Conservation (phyloP, 345 rosid species). For the Ricinus communis region DNA sequence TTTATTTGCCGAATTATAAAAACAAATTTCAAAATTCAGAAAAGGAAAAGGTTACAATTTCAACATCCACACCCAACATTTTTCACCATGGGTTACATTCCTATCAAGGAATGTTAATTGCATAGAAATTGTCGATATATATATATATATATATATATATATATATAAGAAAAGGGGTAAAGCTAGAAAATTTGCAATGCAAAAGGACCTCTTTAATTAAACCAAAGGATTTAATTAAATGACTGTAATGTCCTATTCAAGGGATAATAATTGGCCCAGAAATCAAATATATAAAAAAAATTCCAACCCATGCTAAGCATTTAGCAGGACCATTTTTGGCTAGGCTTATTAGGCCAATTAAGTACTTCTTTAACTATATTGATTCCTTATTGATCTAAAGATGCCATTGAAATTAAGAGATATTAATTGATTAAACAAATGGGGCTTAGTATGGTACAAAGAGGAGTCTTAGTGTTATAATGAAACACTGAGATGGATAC, state of each 20-base stretch:
- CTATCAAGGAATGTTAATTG: too few relatives aligned
- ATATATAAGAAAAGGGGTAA: not conserved
- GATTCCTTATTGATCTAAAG: not conserved
- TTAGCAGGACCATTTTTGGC: not conserved
- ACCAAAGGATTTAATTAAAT: too few relatives aligned
- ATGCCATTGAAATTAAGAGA: constrained; percentile 2
- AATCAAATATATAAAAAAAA: too few relatives aligned
- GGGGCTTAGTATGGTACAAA: not conserved
- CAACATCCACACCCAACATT: too few relatives aligned
- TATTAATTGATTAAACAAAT: not conserved
- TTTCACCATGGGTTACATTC: too few relatives aligned
- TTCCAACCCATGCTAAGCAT: not conserved
- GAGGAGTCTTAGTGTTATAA: not conserved
- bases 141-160: too few relatives aligned
- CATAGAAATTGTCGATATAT: too few relatives aligned
- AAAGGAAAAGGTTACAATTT: too few relatives aligned
- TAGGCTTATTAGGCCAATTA: not conserved
- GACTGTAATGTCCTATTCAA: too few relatives aligned
- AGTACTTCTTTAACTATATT: not conserved
- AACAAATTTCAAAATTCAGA: too few relatives aligned
- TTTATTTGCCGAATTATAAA: too few relatives aligned
- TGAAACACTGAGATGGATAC: constrained; percentile 2
- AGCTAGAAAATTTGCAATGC: not conserved
- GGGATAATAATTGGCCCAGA: too few relatives aligned
- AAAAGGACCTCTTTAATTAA: not conserved